Conservation (phyloP, 2,329 filamentous ascomycete species). For the Verticillium klebahnii region DNA sequence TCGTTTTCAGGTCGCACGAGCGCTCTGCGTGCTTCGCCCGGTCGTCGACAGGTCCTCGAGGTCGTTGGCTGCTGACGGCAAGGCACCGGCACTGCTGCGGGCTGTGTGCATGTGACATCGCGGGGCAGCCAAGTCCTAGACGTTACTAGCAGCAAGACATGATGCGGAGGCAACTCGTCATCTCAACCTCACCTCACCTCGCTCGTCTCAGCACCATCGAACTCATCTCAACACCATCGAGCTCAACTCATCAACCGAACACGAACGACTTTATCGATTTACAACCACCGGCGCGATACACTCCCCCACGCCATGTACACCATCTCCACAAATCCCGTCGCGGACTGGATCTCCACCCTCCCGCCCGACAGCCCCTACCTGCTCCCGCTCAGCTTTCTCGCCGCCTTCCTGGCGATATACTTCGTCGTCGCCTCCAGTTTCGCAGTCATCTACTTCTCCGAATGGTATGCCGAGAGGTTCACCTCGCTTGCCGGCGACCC, state of each 20-base stretch:
- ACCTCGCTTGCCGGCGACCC: not conserved
- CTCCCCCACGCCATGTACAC: not conserved
- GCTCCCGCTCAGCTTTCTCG: not conserved
- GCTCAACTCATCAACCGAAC: not conserved
- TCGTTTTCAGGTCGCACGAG: not conserved
- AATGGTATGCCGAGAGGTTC: not conserved
- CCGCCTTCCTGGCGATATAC: not conserved
- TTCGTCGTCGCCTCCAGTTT: not conserved
- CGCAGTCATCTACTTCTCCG: not conserved
- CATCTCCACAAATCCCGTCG: not conserved
- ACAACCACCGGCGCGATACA: not conserved
- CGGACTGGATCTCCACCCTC: not conserved
- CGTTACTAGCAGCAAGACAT: not conserved
- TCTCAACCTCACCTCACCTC: not conserved
- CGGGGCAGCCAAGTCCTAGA: not conserved
- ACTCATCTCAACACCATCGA: not conserved
- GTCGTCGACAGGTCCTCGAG: not conserved
- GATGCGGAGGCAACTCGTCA: not conserved
- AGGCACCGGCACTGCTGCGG: not conserved
- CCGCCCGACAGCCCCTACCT: not conserved
- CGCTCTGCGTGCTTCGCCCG: not conserved
- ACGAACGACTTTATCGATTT: not conserved
- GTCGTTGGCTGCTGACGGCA: not conserved
- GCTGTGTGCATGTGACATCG: not conserved
- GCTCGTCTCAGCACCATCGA: not conserved